Conservation (phyloP, 768 basidiomycete genomes). For the Mycena floridula region DNA sequence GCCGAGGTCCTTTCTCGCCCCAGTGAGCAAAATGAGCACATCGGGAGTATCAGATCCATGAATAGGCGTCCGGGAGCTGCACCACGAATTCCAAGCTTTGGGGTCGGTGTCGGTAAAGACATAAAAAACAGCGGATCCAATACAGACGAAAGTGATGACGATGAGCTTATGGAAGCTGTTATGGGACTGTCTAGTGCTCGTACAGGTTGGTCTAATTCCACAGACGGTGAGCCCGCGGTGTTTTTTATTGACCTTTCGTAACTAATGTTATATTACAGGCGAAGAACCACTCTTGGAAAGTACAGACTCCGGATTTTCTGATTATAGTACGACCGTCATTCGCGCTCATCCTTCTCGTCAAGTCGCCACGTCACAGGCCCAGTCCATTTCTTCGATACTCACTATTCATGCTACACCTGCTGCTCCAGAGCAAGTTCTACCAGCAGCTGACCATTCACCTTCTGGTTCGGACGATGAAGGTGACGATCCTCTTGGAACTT, state of each 20-base stretch:
- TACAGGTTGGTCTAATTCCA: slow-evolving; percentile 39
- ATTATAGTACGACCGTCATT: slow-evolving; percentile 70
- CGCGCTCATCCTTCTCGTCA: slow-evolving; percentile 39
- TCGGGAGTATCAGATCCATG: slow-evolving; percentile 84
- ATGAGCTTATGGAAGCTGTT: slow-evolving; percentile 62
- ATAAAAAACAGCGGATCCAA: slow-evolving; percentile 37
- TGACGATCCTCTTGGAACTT: slow-evolving; percentile 32
- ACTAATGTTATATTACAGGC: slow-evolving; percentile 26
- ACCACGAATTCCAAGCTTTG: slow-evolving; percentile 87
- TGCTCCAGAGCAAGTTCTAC: slow-evolving; percentile 32
- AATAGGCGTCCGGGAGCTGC: slow-evolving; percentile 52
- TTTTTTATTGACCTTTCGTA: slow-evolving; percentile 4
- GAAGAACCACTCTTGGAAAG: slow-evolving; percentile 49
- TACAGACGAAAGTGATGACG: slow-evolving; percentile 55
- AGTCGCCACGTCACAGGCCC: slow-evolving; percentile 32
- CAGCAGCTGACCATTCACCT: slow-evolving; percentile 20
- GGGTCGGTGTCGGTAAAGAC: slow-evolving; percentile 59
- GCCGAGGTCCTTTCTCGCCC: slow-evolving; percentile 69
- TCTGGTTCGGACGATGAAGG: slow-evolving; percentile 12
- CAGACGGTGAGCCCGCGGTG: slow-evolving; percentile 25
- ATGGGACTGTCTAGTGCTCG: slow-evolving; percentile 43
- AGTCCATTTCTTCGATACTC: slow-evolving; percentile 66
- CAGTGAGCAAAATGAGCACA: slow-evolving; percentile 63
- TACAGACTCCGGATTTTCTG: slow-evolving; percentile 30
- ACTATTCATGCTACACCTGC: slow-evolving; percentile 54